Evolutionary conservation across 2,329 filamentous ascomycete genomes (phyloP).

Genomic region (Talaromyces sp.): DNA sequence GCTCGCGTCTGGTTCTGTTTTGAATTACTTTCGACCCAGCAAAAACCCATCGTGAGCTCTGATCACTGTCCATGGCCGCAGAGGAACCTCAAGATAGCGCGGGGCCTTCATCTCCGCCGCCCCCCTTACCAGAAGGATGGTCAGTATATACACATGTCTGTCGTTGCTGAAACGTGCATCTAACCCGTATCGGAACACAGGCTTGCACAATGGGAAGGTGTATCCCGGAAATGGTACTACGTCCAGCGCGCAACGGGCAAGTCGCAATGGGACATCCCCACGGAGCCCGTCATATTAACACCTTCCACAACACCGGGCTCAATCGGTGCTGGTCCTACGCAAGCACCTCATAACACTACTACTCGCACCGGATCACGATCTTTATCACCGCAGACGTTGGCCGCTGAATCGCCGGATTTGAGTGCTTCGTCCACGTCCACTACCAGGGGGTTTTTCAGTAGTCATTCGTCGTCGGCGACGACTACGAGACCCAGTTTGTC

Average conservation of each 20-base stretch:
- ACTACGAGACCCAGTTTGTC: slow-evolving; percentile 24
- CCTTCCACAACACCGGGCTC: slow-evolving; percentile 32
- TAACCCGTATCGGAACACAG: slow-evolving; percentile 20
- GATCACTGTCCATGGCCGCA: slow-evolving; percentile 22
- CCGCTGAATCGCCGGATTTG: slow-evolving; percentile 10
- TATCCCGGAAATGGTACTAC: slow-evolving; percentile 38
- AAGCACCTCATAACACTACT: slow-evolving; percentile 19
- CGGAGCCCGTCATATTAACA: slow-evolving; percentile 37
- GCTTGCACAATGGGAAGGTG: slow-evolving; percentile 41
- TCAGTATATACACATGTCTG: slow-evolving; percentile 23
- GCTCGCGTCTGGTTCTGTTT: background rate
- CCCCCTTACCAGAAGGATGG: slow-evolving; percentile 39
- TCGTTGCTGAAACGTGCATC: background rate
- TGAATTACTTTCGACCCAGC: background rate
- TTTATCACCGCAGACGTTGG: slow-evolving; percentile 19
- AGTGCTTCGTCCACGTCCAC: background rate
- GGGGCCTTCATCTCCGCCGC: slow-evolving; percentile 38
- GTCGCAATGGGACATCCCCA: slow-evolving; percentile 41
- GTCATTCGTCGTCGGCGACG: background rate
- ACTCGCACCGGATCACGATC: slow-evolving; percentile 24
- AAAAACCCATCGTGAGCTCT: background rate
- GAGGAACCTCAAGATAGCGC: slow-evolving; percentile 36
- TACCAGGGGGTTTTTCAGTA: slow-evolving; percentile 8
- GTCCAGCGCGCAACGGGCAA: slow-evolving; percentile 39
- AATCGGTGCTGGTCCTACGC: slow-evolving; percentile 27